Evolutionary conservation across 768 basidiomycete species (phyloP).

Genomic region (Pseudohyphozyma bogoriensis): DNA sequence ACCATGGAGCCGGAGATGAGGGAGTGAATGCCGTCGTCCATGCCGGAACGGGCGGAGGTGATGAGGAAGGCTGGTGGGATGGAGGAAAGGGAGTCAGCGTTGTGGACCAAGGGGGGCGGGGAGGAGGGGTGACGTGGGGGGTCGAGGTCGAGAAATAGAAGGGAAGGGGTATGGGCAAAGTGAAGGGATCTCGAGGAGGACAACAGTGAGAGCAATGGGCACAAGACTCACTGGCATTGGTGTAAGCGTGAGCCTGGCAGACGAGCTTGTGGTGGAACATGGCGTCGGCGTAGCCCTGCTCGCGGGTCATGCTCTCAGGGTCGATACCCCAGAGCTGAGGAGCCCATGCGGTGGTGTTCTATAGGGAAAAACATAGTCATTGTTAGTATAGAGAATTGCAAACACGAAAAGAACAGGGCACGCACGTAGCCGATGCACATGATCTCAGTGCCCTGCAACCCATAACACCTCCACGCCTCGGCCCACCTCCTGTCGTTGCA

Average conservation of each 20-base stretch:
- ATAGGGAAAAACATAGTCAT: background rate
- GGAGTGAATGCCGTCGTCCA: constrained; percentile 34
- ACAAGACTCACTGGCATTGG: constrained; percentile 33
- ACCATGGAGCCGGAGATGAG: constrained; percentile 36
- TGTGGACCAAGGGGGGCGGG: no score
- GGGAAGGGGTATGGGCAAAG: no score
- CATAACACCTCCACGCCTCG: constrained; percentile 36
- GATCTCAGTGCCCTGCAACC: constrained; percentile 36
- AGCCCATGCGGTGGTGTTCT: constrained; percentile 38
- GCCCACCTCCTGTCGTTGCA: constrained; percentile 38
- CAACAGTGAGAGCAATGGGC: no score
- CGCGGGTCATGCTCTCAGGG: constrained; percentile 31
- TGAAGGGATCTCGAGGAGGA: background rate
- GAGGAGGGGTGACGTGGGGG: no score
- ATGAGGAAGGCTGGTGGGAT: constrained; percentile 33
- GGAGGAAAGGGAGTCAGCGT: background rate
- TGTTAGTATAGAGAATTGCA: background rate
- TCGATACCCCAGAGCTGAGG: constrained; percentile 37
- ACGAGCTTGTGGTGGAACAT: constrained; percentile 39
- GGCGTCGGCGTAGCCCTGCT: constrained; percentile 34
- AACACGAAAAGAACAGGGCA: background rate
- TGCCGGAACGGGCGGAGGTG: constrained; percentile 33
- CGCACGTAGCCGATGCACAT: constrained; percentile 37
- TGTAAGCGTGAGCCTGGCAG: constrained; percentile 36
- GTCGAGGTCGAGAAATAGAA: no score